Percentiles rank a stretch among this genome's conserved stretches.
phyloP scores from a whole-genome alignment of 1,284 basidiomycete genomes.

The Puccinia hordei region DNA sequence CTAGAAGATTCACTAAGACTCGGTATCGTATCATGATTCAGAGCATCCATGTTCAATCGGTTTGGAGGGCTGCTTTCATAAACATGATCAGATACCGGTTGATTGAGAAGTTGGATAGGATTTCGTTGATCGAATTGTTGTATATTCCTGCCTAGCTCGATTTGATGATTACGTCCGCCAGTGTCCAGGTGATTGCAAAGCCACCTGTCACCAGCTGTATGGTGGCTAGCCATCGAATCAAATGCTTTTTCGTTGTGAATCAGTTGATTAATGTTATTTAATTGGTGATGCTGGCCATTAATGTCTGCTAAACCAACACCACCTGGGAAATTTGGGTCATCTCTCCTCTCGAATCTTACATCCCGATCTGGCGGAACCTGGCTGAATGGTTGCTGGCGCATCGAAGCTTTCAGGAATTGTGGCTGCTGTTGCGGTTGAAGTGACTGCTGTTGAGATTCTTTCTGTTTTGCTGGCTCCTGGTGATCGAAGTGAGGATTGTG shows the following conservation, averaged over 20 bases:
- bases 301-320: neutral
- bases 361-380: neutral
- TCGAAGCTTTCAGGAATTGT: neutral
- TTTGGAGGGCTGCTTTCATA: neutral
- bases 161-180: neutral
- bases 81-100: neutral
- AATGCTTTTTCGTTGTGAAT: neutral
- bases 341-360: neutral
- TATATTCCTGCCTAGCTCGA: neutral
- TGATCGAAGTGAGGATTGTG: conserved; percentile 1
- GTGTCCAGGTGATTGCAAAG: neutral
- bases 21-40: neutral
- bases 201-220: neutral
- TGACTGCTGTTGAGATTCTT: neutral
- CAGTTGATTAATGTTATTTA: neutral
- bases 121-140: neutral
- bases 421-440: neutral
- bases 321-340: neutral
- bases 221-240: neutral
- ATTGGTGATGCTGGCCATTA: conserved; percentile 11
- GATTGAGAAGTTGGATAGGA: neutral
- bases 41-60: neutral
- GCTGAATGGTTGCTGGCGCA: neutral
- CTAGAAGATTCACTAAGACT: neutral
- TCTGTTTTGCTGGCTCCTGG: neutral